Evolutionary conservation across 352 stramenopile species (phyloP), one percentile per base, ranked within the genome.

Genomic region (Phytophthora multivora): DNA sequence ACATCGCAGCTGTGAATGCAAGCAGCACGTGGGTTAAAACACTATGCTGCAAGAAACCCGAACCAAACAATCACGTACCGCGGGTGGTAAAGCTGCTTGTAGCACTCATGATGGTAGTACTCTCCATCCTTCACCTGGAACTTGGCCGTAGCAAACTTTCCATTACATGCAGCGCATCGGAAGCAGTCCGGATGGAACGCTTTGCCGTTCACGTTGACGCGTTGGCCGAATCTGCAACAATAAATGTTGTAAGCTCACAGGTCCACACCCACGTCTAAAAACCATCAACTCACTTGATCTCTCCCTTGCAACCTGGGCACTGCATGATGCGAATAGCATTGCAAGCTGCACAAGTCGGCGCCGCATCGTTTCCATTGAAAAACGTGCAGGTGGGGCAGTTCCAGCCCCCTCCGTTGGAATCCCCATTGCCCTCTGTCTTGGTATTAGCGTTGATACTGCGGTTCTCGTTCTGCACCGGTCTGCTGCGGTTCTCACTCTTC

Each of bases 71-170:
- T 15, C 25, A 71, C 68, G 23, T 55, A 88, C 75, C 69, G 66
- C 9, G 80, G 83, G 39, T 89, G 75, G 43, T 79, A 92, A 31
- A 92, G 79, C 49, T 76, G 64, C 40, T 78, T 75, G 68, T 82
- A 89, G 66, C 80, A 92, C 33, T 84, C 69, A 10, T 76, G 48
- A 36, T 92, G 80, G 52, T 92, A 92, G 58, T 73, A 83, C 54
- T 88, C 79, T 33, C 73, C 75, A 21, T 86, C 71, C 28, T 86
- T 79, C 25, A 82, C 55, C 45, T 83, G 55, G 55, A 88, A 88
- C 52, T 80, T 69, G 60, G 60, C 64, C 9, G 52, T 75, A 11
- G 52, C 26, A 43, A 88, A 80, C 23, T 68, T 70, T 25, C 66
- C 41, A 39, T 73, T 55, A 52, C 78, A 88, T 12, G 66, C 66